Percentiles rank a stretch among this genome's conserved stretches.
Conservation (phyloP, 768 basidiomycete species). For the Psilocybe subaeruginosa region DNA sequence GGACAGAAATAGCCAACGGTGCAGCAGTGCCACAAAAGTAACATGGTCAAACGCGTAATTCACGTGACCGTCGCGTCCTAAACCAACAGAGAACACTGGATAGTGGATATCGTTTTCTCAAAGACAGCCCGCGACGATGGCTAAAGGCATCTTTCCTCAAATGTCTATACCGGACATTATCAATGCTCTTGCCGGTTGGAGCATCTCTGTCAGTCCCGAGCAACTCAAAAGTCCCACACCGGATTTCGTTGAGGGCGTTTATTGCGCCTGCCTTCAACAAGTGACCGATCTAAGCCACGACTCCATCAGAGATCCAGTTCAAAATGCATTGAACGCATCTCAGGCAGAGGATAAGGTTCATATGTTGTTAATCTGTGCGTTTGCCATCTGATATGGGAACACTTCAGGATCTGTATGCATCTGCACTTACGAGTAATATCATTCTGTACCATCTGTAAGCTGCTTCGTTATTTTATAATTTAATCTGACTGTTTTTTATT, state of each 20-base stretch:
- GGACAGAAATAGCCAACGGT: neutral
- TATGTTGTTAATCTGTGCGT: neutral
- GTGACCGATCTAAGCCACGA: conserved; percentile 67
- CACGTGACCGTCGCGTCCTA: conserved; percentile 24
- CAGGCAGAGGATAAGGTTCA: conserved; percentile 58
- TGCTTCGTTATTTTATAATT: neutral
- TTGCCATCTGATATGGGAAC: neutral
- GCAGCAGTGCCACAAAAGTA: neutral
- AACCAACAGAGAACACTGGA: neutral
- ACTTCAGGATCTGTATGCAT: conserved; percentile 64
- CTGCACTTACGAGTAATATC: conserved; percentile 63
- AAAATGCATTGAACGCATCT: conserved; percentile 53
- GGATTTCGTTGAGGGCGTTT: conserved; percentile 74
- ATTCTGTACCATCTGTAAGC: conserved; percentile 72
- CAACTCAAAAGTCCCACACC: conserved; percentile 69
- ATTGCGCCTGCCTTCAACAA: conserved; percentile 71
- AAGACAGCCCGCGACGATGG: conserved; percentile 31
- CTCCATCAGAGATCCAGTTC: conserved; percentile 58
- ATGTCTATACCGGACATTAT: conserved; percentile 70
- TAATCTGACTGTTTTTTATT: neutral
- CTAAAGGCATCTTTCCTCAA: conserved; percentile 62
- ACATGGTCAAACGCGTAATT: conserved; percentile 28
- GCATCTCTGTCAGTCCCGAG: conserved; percentile 63
- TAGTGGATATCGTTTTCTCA: neutral
- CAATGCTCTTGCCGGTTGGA: conserved; percentile 67